A percentile compares a stretch with the other conserved stretches of the same genome.
Evolutionary conservation across 2,329 filamentous ascomycete genomes (phyloP).

Genomic region (Hymenoscyphus fraxineus): DNA sequence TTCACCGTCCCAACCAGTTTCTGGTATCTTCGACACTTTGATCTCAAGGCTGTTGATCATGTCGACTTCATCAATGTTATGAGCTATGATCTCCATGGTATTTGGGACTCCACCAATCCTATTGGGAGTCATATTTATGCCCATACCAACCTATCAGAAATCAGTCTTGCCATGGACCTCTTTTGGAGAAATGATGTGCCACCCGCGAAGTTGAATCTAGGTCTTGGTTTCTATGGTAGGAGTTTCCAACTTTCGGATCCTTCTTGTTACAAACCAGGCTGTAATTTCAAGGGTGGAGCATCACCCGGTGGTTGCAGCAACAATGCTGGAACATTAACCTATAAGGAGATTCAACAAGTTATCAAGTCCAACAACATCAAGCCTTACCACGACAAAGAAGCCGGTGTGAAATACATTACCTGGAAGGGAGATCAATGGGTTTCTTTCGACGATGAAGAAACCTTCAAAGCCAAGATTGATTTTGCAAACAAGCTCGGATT

Average conservation of each 20-base stretch:
- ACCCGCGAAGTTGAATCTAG: neutral
- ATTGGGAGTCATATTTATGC: neutral
- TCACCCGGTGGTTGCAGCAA: neutral
- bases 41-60: neutral
- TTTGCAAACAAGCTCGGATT: too few species aligned
- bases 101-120: neutral
- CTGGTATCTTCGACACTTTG: neutral
- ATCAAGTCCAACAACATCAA: neutral
- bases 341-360: neutral
- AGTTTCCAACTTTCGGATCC: neutral
- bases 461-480: too few species aligned
- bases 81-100: neutral
- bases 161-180: neutral
- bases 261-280: neutral
- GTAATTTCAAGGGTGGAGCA: neutral
- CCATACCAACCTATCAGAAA: neutral
- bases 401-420: neutral
- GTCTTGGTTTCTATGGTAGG: neutral
- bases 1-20: neutral
- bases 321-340: neutral
- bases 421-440: neutral
- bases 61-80: neutral
- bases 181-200: neutral
- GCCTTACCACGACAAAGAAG: neutral
- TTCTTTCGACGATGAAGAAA: neutral